phyloP scores from a whole-genome alignment of 2,329 filamentous ascomycete genomes.

The Arthrobotrys entomopaga region DNA sequence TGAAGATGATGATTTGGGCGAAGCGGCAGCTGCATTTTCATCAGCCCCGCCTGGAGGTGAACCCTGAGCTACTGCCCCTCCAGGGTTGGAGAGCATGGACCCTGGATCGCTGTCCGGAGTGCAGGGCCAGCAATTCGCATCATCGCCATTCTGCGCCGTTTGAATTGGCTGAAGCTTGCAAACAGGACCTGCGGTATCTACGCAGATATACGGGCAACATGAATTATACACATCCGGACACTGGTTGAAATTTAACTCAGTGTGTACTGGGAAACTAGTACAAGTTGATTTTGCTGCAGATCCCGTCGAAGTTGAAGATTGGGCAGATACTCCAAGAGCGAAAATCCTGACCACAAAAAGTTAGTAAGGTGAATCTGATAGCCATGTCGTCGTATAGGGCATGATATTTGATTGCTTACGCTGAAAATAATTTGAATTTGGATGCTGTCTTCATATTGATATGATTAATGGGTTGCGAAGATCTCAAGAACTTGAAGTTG shows the following conservation, averaged over 20 bases:
- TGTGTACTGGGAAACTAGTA: neutral
- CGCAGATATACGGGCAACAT: conserved; percentile 8
- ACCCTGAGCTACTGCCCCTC: neutral
- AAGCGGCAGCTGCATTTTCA: neutral
- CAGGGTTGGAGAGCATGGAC: neutral
- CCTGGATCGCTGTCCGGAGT: neutral
- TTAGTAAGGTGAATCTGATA: too few species aligned
- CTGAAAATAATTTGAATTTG: too few species aligned
- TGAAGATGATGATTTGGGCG: neutral
- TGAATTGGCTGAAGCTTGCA: neutral
- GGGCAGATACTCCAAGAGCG: too few species aligned
- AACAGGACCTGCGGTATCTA: neutral
- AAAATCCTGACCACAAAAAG: too few species aligned
- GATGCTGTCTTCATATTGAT: too few species aligned
- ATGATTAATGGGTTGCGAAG: too few species aligned
- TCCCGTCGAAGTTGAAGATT: neutral
- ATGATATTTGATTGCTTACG: too few species aligned
- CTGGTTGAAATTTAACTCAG: neutral
- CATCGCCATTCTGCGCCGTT: neutral
- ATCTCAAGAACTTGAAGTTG: too few species aligned
- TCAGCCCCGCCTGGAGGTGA: neutral
- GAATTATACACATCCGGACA: neutral
- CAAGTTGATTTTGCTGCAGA: neutral
- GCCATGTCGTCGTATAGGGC: too few species aligned
- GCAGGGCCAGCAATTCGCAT: conserved; percentile 7